Evolutionary conservation across 148 eudicot genomes (phyloP), one percentile per base, ranked within the genome.

Genomic region (Polygonum aviculare): DNA sequence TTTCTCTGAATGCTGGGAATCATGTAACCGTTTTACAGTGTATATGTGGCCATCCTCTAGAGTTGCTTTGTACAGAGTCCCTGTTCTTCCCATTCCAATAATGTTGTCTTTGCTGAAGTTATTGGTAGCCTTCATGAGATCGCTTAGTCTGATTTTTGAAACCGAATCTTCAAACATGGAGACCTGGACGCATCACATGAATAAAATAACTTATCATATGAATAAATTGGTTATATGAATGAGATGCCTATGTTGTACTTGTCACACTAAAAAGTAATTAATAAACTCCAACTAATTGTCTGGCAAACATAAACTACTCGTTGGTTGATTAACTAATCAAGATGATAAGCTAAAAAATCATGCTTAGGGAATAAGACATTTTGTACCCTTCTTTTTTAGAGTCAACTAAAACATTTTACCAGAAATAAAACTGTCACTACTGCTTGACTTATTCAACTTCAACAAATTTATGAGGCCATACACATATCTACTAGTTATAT

Each of bases 151-250:
- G 78, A 93, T 83, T 78, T 91, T 91, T 55, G 90, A 92, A 69
- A 93, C 84, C 4, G 96, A 96, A 44, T 91, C 91, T 80, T 89
- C 91, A 73, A 93, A 93, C 88, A 93, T 77, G 5, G 86, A 81
- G 31, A 93, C 98, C 77, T 93, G 41, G 6, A 26, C 1, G 94
- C 67, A 59, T 22, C 35, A 59, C 67, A 59, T 19, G 10, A 19
- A 59, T 7, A 59, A 76, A 87, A 26, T 1, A 26, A 26, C 31
- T 26, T 26, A 39, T 39, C 41, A 39, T 7, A 39, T 19, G 8
- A 19, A 55, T 18, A 55, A 76, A 87, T 80, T 63, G 88, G 91
- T 85, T 85, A 82, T 18, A 5, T 16, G 10, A 55, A 6, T 19
- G 9, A 55, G 22, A 19, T 26, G 62, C 54, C 14, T 9, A 39